Base-by-base conservation (phyloP, 169 alveolate species). In the Cryptosporidium meleagridis region DNA sequence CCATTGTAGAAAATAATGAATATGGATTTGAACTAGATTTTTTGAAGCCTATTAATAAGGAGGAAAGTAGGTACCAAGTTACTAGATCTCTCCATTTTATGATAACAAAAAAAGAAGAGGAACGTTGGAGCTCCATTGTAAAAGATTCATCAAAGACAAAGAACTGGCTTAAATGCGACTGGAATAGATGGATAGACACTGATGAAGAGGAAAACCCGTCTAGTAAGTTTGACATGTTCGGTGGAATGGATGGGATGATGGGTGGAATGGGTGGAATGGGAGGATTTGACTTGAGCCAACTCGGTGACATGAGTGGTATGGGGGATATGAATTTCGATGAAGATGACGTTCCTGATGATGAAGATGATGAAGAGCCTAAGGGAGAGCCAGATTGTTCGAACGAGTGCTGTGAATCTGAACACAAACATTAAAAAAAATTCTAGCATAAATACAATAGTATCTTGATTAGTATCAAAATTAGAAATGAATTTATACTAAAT, bases 161-260 rank as follows among this genome's bases (percentile, higher is more conserved):
- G 62, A 65, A 37, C 86, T 92, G 94, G 91, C 86, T 93, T 58
- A 68, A 87, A 21, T 86, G 91, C 51, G 95, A 93, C 75, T 93
- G 95, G 95, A 61, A 85, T 41, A 93, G 87, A 89, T 93, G 95
- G 95, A 91, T 92, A 48, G 95, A 93, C 48, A 89, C 87, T 29
- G 95, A 93, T 69, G 95, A 93, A n/a, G 95, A 93, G 71, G 93
- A 85, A n/a, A 93, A 93, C 31, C 86, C 70, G 12, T 69, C 80
- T 6, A 92, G 62, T 21, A 92, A 85, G 23, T 84, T 69, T 91
- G 93, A 86, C 67, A 75, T 91, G 93, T 70, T 75, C 70, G 92
- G 89, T 21, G 89, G 89, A 29, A 80, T 80, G 89, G 89, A 65
- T n/a, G 89, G 89, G 6, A 80, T 80, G 89, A 80, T 80, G 89